Evolutionary conservation across 495 filamentous ascomycete species (phyloP).

Genomic region (Terfezia claveryi): DNA sequence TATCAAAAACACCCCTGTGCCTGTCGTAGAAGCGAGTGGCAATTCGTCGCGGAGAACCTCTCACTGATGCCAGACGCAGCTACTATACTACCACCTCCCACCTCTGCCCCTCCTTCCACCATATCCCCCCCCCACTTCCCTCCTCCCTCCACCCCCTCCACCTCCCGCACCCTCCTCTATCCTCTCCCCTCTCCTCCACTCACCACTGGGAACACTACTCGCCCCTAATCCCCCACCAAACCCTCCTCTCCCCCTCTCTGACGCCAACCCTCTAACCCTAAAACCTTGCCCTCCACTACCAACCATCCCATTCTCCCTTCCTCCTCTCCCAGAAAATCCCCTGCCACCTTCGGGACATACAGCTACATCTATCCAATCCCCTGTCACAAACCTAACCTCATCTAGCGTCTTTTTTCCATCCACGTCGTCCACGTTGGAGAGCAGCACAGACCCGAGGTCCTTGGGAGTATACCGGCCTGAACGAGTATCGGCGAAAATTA

Average conservation of each 20-base stretch:
- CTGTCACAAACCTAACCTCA: constrained; percentile 62
- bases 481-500: constrained; percentile 65
- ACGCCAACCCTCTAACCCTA: constrained; percentile 11
- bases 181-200: constrained; percentile 38
- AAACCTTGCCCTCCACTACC: constrained; percentile 15
- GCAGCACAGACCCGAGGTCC: constrained; percentile 62
- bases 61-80: too few relatives aligned
- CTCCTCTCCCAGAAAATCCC: constrained; percentile 29
- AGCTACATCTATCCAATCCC: constrained; percentile 67
- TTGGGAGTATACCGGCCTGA: constrained; percentile 42
- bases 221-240: constrained; percentile 14
- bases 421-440: constrained; percentile 32
- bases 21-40: too few relatives aligned
- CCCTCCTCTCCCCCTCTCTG: constrained; percentile 7
- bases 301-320: constrained; percentile 21
- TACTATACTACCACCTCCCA: constrained; percentile 1
- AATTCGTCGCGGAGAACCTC: too few relatives aligned
- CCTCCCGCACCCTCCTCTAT: constrained; percentile 25
- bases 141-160: constrained; percentile 21
- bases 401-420: constrained; percentile 44
- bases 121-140: constrained; percentile 2
- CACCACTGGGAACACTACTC: constrained; percentile 28
- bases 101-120: constrained; percentile 1
- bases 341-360: constrained; percentile 58
- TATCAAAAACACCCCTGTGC: too few relatives aligned